phyloP scores from a whole-genome alignment of 2,329 filamentous ascomycete species.

The Penicillium aurantiogriseum region DNA sequence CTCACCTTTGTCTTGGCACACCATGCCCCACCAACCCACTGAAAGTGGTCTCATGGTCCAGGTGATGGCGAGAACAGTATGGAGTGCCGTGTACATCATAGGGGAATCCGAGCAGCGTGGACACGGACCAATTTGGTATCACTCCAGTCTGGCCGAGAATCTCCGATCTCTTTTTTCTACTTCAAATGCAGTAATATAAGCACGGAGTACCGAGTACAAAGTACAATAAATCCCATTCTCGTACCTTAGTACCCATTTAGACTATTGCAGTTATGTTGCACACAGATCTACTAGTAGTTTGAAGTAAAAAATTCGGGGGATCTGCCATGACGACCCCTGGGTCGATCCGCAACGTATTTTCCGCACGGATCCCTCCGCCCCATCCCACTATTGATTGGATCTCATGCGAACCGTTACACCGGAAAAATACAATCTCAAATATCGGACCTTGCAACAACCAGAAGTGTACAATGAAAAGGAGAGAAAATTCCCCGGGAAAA shows the following conservation, averaged over 20 bases:
- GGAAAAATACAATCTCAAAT: conserved; percentile 26
- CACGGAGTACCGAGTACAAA: background rate
- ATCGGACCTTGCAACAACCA: conserved; percentile 10
- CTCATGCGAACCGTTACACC: conserved; percentile 25
- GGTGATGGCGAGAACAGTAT: background rate
- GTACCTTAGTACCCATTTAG: background rate
- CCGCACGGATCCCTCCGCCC: conserved; percentile 21
- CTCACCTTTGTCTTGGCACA: background rate
- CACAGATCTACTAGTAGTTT: conserved; percentile 8
- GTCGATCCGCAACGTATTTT: conserved; percentile 21
- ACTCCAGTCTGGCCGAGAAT: conserved; percentile 11
- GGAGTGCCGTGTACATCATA: background rate
- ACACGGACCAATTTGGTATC: conserved; percentile 6
- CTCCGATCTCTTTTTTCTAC: background rate
- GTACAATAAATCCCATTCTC: background rate
- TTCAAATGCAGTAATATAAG: background rate
- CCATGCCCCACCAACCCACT: background rate
- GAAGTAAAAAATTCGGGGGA: conserved; percentile 11
- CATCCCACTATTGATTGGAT: conserved; percentile 29
- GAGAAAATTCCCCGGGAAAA: background rate
- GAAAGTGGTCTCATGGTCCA: background rate
- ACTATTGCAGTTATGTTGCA: background rate
- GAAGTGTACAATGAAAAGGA: background rate
- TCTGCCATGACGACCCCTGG: conserved; percentile 23
- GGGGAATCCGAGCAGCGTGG: background rate